Base-by-base conservation (phyloP, 2,329 filamentous ascomycete genomes). In the Ceratocystis variospora region DNA sequence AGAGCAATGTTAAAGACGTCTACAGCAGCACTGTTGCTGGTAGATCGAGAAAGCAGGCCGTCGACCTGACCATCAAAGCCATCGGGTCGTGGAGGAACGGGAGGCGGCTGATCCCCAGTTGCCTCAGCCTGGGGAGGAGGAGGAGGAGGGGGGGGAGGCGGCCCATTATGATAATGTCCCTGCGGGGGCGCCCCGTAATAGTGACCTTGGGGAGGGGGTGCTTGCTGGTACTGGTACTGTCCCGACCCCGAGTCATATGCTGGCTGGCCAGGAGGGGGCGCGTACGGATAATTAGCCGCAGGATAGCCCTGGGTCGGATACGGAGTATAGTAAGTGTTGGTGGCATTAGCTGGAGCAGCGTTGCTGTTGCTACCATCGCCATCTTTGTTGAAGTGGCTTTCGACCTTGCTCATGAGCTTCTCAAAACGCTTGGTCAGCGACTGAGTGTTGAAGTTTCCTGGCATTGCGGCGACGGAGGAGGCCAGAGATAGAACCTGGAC, bases 1-100 rank as follows among this genome's bases (percentile, higher is more conserved):
- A 87, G 79, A 33, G 84, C 81, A 10, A 73, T 72, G 6, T 77
- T 76, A 69, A 87, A 87, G 64, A 87, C 83, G 70, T 87, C 73
- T 12, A 72, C 67, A 12, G 72, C 71, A 72, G 74, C 37, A 41
- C 37, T 74, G 31, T 63, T 62, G 25, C 71, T 44, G 10, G 48
- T 7, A 15, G 59, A 15, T 15, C 63, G 66, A 50, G 61, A 25
- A 5, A 66, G 61, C n/a, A 66, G 48, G 5, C 25, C 48, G 19
- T 61, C 59, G 37, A 48, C 45, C 41, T 19, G 48, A 41, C 45
- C 53, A 15, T 68, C 45, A 1, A 67, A 28, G 10, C 31, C 64
- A 12, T 65, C 45, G 17, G 65, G 59, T 4, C 64, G 62, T 6
- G 57, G 53, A 37, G 67, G 65, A 25, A 71, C 62, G 17, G 70